These are phyloP conservation scores for Rhytidhysteron rufulum DNA, from an alignment of 2,329 filamentous ascomycete species.

Conservation along the genomic window DNA sequence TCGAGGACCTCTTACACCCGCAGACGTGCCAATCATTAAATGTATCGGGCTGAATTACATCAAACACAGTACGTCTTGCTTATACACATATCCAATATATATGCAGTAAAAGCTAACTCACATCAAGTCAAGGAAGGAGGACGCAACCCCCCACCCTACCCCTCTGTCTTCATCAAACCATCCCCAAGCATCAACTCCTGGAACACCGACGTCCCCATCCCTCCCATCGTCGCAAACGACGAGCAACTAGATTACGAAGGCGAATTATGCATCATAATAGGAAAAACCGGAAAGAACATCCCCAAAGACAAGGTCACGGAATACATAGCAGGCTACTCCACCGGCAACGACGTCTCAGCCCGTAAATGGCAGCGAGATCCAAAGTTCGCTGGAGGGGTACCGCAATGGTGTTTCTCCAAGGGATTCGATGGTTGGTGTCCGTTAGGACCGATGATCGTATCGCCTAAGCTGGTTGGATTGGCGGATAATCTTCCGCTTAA, in stretches of 20 bases:
- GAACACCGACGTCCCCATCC: slow-evolving; percentile 44
- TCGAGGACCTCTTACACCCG: slow-evolving; percentile 45
- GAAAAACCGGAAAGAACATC: slow-evolving; percentile 51
- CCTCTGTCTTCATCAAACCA: slow-evolving; percentile 51
- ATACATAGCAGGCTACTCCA: slow-evolving; percentile 53
- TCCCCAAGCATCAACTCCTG: slow-evolving; percentile 38
- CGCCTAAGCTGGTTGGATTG: slow-evolving; percentile 39
- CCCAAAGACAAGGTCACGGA: slow-evolving; percentile 40
- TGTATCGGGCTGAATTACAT: slow-evolving; percentile 56
- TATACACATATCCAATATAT: background rate
- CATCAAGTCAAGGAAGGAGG: slow-evolving; percentile 50
- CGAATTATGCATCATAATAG: slow-evolving; percentile 50
- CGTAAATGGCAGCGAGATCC: slow-evolving; percentile 52
- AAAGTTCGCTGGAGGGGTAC: slow-evolving; percentile 47
- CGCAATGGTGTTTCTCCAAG: slow-evolving; percentile 57
- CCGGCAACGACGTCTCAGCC: slow-evolving; percentile 54
- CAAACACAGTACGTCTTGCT: slow-evolving; percentile 39
- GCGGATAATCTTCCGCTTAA: slow-evolving; percentile 41
- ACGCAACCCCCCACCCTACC: slow-evolving; percentile 47
- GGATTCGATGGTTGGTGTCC: slow-evolving; percentile 56
- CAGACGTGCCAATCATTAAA: slow-evolving; percentile 50
- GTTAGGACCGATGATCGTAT: slow-evolving; percentile 49
- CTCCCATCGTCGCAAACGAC: slow-evolving; percentile 48
- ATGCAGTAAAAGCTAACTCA: background rate
- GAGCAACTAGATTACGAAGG: slow-evolving; percentile 49